Evolutionary conservation across 164 flowering plant species (phyloP), one percentile per base, ranked within the genome.

Genomic region (Kingdonia uniflora): DNA sequence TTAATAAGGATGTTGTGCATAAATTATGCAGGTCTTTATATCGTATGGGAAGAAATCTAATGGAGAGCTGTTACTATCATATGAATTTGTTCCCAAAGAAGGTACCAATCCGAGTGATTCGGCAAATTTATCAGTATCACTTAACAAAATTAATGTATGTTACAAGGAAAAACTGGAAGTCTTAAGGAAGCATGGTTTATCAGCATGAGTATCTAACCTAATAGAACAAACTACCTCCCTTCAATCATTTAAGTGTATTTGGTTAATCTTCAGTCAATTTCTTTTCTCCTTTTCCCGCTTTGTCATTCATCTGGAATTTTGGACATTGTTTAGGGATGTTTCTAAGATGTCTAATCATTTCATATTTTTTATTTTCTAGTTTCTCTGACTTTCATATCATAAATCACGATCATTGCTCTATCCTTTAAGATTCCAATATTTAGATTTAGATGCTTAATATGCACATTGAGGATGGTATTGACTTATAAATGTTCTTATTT

Each of bases 31-130:
- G 96, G 96, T 91, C 43, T 91, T 91, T 55, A 87, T 91, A 65
- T 91, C 98, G 14, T 91, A 91, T 64, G 98, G 98, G n/a, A 85
- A 65, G 67, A 91, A 91, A 71, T 91, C 98, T 39, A 91, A 87
- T 68, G 96, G 98, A 51, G 98, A 91, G 72, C 75, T 91, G 14
- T 63, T 91, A 70, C 85, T 91, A 20, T 91, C 98, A 11, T 91
- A 91, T 74, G 98, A 95, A 54, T 91, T 91, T 76, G 96, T 91
- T 67, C 95, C 96, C 19, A 80, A 61, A 62, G 92, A 87, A 55
- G 96, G 98, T 47, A 74, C 92, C 56, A 87, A 91, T 56, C 94
- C 96, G 16, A 73, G 69, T 60, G 98, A 87, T 68, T 81, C 90
- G n/a, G 98, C 74, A 49, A 92, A 91, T 71, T 58, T 91, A 58